Evolutionary conservation across 2,329 filamentous ascomycete species (phyloP), one percentile per base, ranked within the genome.

Genomic region (Curvularia sp.): DNA sequence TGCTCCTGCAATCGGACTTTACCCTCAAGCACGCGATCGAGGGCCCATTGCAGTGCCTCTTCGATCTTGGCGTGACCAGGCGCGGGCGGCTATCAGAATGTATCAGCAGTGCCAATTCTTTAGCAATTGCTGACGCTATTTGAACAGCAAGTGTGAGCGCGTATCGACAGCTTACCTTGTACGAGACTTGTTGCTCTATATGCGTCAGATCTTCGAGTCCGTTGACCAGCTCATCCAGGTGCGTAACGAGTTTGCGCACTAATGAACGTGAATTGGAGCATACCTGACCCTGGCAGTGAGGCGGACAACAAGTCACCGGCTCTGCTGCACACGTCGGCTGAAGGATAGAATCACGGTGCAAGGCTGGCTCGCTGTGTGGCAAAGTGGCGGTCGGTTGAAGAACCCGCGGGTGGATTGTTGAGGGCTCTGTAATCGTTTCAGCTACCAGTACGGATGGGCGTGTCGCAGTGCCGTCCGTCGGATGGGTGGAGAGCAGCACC

Each of bases 11-110:
- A 50, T 20, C 60, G 58, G 15, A 63, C 15, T 44, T 66, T 69
- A 66, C 50, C 61, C 59, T 64, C 67, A 65, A 65, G 68, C 57
- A 65, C 59, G n/a, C 66, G 55, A 33, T 69, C 60, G 53, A 73
- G 56, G 24, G 67, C 68, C 63, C 67, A 69, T 57, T 65, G 58
- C 31, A 74, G 53, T 51, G 65, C 61, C 24, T 68, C 55, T 53
- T 53, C 57, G 38, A 60, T 60, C 47, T 57, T 54, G 39, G 58
- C 13, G 31, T 57, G 49, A 30, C 63, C 58, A 31, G 60, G 26
- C 31, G 61, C 58, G 26, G 58, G 61, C 22, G 50, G 56, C 72
- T 74, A 54, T 53, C 24, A 22, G 30, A 42, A 20, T 35, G 30
- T 50, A 58, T 67, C 46, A 64, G 63, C 44, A 35, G 30, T 53